Base-by-base conservation (phyloP, 106 monocot species). In the Apostasia ramifera region DNA sequence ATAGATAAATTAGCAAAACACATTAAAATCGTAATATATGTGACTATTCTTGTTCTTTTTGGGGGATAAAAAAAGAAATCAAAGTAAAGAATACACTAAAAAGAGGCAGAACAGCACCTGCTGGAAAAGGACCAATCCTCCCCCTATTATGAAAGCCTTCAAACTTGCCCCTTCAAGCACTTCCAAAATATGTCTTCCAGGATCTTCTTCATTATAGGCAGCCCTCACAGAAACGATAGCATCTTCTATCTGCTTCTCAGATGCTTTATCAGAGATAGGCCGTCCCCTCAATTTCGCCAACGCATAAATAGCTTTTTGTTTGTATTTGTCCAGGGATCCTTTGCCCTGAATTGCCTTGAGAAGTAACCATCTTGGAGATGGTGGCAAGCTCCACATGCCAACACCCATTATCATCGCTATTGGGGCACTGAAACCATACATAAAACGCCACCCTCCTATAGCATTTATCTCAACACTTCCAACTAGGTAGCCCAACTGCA, bases 91-190 rank as follows among this genome's bases (percentile, higher is more conserved):
- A 64, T 37, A 39, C 1, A 55, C 8, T 13, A 55, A 66, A 8
- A 46, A 69, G 3, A 15, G 11, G n/a, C 37, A 67, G 40, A 13
- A 11, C 40, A n/a, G 37, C 6, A 90, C 97, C 92, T 97, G 97
- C 73, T 97, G 92, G 55, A 97, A 97, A 73, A 97, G 81, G 81
- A 97, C 97, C 68, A 97, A 80, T 47, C 97, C 97, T 63, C 97
- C 97, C 43, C 97, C 97, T 66, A 97, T 97, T 26, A 75, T 57
- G 57, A 97, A 92, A 48, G 97, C 97, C 73, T 97, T 97, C 81
- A 97, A 83, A 76, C 87, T 97, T 57, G 97, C 77, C 63, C 97
- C 97, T 81, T 97, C 72, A 68, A 97, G 89, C 7, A 97, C 83
- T 68, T 97, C 89, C 76, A 63, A 82, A 47, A 97, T 41, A 69